phyloP scores from a whole-genome alignment of 768 basidiomycete genomes.

The Cantharellus anzutake region DNA sequence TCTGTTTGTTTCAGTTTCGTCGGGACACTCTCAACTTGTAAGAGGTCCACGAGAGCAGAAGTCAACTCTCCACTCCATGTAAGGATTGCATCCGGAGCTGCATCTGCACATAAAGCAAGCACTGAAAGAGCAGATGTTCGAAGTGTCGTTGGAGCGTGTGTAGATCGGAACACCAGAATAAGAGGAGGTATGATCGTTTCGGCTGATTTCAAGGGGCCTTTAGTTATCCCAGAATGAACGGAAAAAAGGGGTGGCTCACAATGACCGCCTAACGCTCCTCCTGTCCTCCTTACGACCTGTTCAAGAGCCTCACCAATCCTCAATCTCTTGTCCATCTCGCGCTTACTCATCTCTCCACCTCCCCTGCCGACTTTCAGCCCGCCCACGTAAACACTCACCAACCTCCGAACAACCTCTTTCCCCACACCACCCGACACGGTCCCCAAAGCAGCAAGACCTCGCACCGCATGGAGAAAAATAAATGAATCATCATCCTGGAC shows the following conservation, averaged over 20 bases:
- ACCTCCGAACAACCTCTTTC: constrained; percentile 42
- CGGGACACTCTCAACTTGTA: constrained; percentile 23
- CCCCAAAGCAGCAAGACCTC: constrained; percentile 75
- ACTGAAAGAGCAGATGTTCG: constrained; percentile 51
- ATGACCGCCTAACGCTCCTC: constrained; percentile 42
- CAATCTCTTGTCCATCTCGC: constrained; percentile 54
- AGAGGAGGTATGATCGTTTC: constrained; percentile 56
- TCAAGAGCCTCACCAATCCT: constrained; percentile 75
- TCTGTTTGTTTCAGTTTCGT: background rate
- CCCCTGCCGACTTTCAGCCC: constrained; percentile 26
- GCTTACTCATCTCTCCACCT: constrained; percentile 22
- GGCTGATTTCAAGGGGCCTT: constrained; percentile 22
- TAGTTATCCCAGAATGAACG: background rate
- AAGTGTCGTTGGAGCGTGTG: constrained; percentile 48
- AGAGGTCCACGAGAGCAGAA: constrained; percentile 53
- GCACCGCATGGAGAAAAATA: constrained; percentile 80
- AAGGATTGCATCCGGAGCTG: constrained; percentile 40
- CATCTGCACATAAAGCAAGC: constrained; percentile 52
- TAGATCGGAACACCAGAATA: constrained; percentile 37
- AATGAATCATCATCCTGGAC: constrained; percentile 91
- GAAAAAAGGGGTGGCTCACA: background rate
- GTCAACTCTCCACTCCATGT: constrained; percentile 43
- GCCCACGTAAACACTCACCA: constrained; percentile 48
- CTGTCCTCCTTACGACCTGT: constrained; percentile 54
- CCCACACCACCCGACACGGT: constrained; percentile 35